Evolutionary conservation across 495 filamentous ascomycete genomes (phyloP).

Genomic region (Lentithecium fluviatile): DNA sequence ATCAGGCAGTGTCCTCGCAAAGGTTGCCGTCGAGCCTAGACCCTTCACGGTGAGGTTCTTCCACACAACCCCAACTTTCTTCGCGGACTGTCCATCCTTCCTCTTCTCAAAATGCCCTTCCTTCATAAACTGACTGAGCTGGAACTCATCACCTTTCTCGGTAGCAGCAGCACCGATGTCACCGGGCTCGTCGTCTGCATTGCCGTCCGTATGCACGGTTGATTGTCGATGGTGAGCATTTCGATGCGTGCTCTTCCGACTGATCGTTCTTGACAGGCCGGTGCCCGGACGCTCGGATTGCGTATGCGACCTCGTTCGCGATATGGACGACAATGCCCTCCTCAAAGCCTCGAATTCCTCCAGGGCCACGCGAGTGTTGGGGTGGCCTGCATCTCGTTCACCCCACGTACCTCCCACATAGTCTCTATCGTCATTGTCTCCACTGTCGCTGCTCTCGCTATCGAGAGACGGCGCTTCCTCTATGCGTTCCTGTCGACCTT

Average conservation of each 20-base stretch:
- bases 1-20: conserved; percentile 72
- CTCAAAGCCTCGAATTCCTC: conserved; percentile 70
- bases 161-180: conserved; percentile 24
- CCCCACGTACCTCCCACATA: conserved; percentile 67
- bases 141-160: conserved; percentile 60
- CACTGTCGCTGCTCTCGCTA: neutral
- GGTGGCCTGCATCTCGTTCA: conserved; percentile 64
- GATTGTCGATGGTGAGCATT: neutral
- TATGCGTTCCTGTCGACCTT: neutral
- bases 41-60: conserved; percentile 77
- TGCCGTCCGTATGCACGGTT: neutral
- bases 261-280: conserved; percentile 8
- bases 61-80: conserved; percentile 83
- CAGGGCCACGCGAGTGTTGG: conserved; percentile 64
- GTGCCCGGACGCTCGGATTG: neutral
- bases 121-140: conserved; percentile 70
- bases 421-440: neutral
- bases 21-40: conserved; percentile 61
- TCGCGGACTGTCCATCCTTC: conserved; percentile 66
- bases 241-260: conserved; percentile 12
- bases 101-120: conserved; percentile 81
- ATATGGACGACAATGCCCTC: conserved; percentile 61
- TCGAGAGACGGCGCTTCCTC: neutral
- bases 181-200: conserved; percentile 17
- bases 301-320: conserved; percentile 50